A percentile compares a stretch with the other conserved stretches of the same genome.
Evolutionary conservation across 1,139 yeast genomes (phyloP).

Genomic region (Insectozyma bohioensis): DNA sequence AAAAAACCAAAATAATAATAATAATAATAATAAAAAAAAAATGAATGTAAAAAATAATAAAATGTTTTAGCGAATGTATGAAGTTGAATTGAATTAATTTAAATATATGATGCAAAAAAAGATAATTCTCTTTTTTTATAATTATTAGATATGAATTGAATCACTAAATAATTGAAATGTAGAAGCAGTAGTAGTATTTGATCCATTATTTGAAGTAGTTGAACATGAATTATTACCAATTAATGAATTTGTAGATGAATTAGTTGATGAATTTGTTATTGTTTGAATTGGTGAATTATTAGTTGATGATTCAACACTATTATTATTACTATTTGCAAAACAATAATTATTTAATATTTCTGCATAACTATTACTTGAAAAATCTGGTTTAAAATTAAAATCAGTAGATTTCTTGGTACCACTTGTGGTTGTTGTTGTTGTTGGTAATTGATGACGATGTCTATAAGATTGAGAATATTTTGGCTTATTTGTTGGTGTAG

Average conservation of each 20-base stretch:
- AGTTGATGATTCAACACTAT: background rate
- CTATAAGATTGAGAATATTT: constrained; percentile 13
- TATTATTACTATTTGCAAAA: constrained; percentile 24
- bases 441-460: constrained; percentile 8
- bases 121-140: background rate
- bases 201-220: constrained; percentile 9
- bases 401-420: constrained; percentile 1
- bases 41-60: too few relatives aligned
- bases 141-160: constrained; percentile 31
- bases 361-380: constrained; percentile 25
- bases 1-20: too few relatives aligned
- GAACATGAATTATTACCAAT: constrained; percentile 5
- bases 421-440: constrained; percentile 3
- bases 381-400: constrained; percentile 8
- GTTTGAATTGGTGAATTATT: too few relatives aligned
- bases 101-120: background rate
- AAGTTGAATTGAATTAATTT: background rate
- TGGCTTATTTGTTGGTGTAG: constrained; percentile 4
- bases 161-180: constrained; percentile 34
- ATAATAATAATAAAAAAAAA: too few relatives aligned
- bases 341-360: constrained; percentile 34
- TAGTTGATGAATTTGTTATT: constrained; percentile 1
- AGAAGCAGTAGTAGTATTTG: constrained; percentile 12
- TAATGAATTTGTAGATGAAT: constrained; percentile 3
- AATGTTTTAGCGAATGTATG: too few relatives aligned